Evolutionary conservation across 2,329 filamentous ascomycete genomes (phyloP).

Genomic region (Lachnellula hyalina): DNA sequence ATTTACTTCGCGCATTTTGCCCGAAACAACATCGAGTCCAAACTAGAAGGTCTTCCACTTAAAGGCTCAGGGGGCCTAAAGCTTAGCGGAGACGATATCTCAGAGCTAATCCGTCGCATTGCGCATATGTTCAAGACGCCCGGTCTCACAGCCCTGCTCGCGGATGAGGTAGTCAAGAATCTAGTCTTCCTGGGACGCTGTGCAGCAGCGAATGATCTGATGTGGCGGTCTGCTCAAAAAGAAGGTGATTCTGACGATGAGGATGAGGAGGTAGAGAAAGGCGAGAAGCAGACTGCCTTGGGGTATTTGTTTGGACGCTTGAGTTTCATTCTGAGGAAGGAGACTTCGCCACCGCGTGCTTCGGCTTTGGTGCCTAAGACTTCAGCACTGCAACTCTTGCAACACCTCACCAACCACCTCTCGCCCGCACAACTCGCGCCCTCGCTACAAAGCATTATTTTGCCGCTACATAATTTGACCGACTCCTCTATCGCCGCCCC

Average conservation of each 20-base stretch:
- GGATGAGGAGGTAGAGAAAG: slow-evolving; percentile 41
- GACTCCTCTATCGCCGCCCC: slow-evolving; percentile 70
- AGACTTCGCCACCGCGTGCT: slow-evolving; percentile 57
- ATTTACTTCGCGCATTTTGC: slow-evolving; percentile 79
- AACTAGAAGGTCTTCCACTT: slow-evolving; percentile 54
- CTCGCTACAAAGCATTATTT: slow-evolving; percentile 59
- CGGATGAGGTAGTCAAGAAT: slow-evolving; percentile 72
- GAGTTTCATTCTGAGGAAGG: slow-evolving; percentile 72
- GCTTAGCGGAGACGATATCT: slow-evolving; percentile 60
- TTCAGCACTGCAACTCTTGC: slow-evolving; percentile 68
- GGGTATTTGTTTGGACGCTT: slow-evolving; percentile 75
- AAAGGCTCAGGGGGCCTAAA: slow-evolving; percentile 65
- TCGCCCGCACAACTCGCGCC: slow-evolving; percentile 51
- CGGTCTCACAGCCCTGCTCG: slow-evolving; percentile 67
- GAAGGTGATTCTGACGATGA: slow-evolving; percentile 37
- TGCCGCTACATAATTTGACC: slow-evolving; percentile 76
- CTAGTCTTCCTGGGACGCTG: slow-evolving; percentile 73
- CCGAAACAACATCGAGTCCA: slow-evolving; percentile 49
- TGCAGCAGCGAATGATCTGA: slow-evolving; percentile 52
- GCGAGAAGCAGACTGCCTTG: slow-evolving; percentile 46
- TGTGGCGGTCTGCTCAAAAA: slow-evolving; percentile 40
- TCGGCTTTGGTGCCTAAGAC: slow-evolving; percentile 67
- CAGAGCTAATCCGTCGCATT: slow-evolving; percentile 47
- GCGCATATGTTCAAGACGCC: slow-evolving; percentile 54
- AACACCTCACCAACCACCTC: slow-evolving; percentile 61